These are phyloP conservation scores for Paxillus ammoniavirescens DNA, from an alignment of 768 basidiomycete species.

Conservation along the genomic window DNA sequence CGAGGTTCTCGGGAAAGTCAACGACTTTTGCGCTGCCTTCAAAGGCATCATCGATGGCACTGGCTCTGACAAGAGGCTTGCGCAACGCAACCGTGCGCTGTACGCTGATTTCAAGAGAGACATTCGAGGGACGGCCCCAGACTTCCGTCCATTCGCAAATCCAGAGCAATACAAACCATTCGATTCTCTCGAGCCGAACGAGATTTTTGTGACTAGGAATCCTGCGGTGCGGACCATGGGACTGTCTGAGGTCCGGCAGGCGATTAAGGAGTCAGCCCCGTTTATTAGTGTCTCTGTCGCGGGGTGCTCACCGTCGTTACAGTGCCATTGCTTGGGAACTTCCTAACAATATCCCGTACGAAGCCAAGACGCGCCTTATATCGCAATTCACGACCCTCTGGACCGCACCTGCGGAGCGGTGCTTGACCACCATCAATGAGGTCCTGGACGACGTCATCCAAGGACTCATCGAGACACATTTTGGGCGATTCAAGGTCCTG, in stretches of 20 bases:
- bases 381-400: constrained; percentile 34
- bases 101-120: constrained; percentile 34
- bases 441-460: constrained; percentile 31
- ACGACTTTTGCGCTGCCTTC: constrained; percentile 43
- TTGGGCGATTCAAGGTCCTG: constrained; percentile 40
- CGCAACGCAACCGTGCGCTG: constrained; percentile 32
- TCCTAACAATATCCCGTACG: constrained; percentile 39
- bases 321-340: constrained; percentile 45
- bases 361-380: constrained; percentile 39
- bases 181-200: constrained; percentile 10
- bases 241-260: constrained; percentile 32
- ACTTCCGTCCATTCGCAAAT: constrained; percentile 36
- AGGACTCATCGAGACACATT: constrained; percentile 32
- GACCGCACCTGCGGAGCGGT: constrained; percentile 33
- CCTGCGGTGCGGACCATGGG: constrained; percentile 20
- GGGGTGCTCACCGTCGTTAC: not conserved
- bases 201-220: not conserved
- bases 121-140: constrained; percentile 39
- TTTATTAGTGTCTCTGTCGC: not conserved
- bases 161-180: constrained; percentile 11
- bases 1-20: constrained; percentile 45
- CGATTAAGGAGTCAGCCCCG: constrained; percentile 34
- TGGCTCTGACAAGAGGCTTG: constrained; percentile 34
- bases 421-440: constrained; percentile 33
- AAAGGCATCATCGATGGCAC: constrained; percentile 32